Conservation (phyloP, 805 yeast species). For the Phaffomyces opuntiae region DNA sequence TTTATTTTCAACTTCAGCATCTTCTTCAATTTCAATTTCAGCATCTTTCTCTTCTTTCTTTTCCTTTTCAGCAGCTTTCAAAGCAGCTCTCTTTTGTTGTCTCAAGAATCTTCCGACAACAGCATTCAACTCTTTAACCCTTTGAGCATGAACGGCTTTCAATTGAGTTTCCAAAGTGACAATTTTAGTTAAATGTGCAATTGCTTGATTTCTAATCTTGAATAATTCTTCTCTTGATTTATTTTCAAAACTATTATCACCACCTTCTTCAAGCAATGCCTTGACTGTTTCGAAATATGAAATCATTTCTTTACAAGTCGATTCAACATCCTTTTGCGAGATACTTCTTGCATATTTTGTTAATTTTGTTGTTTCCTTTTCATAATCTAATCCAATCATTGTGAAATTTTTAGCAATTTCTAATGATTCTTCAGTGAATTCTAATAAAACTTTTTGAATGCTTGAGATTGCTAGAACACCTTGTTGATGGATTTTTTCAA, state of each 20-base stretch:
- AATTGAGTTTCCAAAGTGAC: conserved; percentile 14
- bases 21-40: background rate
- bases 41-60: background rate
- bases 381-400: conserved; percentile 42
- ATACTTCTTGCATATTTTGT: conserved; percentile 24
- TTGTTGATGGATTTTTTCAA: conserved; percentile 35
- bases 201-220: conserved; percentile 24
- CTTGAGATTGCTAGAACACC: conserved; percentile 35
- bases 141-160: conserved; percentile 21
- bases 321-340: conserved; percentile 24
- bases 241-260: conserved; percentile 5
- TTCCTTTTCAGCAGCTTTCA: conserved; percentile 11
- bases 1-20: background rate
- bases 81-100: conserved; percentile 9
- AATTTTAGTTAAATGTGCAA: conserved; percentile 14
- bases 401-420: conserved; percentile 37
- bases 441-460: conserved; percentile 37
- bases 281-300: conserved; percentile 23
- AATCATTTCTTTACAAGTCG: conserved; percentile 19
- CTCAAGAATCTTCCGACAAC: conserved; percentile 1
- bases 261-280: conserved; percentile 18
- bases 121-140: conserved; percentile 24
- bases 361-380: conserved; percentile 41
- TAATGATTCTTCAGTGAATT: conserved; percentile 38
- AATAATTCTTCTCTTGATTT: conserved; percentile 26